phyloP scores from a whole-genome alignment of 2,329 filamentous ascomycete species.

The Raffaelea ambrosiae region DNA sequence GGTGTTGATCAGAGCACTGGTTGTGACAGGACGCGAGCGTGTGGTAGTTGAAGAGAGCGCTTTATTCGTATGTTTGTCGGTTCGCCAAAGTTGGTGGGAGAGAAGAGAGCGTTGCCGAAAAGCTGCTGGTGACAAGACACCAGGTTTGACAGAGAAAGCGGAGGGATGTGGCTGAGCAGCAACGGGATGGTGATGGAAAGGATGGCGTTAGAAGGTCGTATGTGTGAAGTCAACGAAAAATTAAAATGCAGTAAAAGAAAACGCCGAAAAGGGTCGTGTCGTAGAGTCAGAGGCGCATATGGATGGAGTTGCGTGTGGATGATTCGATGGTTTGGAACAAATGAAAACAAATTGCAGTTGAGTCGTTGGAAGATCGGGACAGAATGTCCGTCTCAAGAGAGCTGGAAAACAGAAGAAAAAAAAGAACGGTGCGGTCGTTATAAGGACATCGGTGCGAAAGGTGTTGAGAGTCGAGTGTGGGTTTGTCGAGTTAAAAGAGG shows the following conservation, averaged over 20 bases:
- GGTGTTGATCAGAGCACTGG: too few relatives aligned
- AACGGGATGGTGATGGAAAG: background rate
- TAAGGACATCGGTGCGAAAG: constrained; percentile 31
- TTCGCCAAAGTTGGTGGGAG: too few relatives aligned
- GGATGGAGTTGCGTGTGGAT: background rate
- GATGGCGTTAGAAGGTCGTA: background rate
- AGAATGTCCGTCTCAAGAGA: constrained; percentile 14
- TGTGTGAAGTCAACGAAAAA: background rate
- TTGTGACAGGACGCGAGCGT: background rate
- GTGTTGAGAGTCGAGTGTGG: background rate
- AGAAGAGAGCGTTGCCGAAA: too few relatives aligned
- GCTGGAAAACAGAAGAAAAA: constrained; percentile 18
- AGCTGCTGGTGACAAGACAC: too few relatives aligned
- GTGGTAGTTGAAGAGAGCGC: background rate
- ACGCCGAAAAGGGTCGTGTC: constrained; percentile 10
- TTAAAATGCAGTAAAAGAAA: constrained; percentile 13
- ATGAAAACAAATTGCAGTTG: constrained; percentile 15
- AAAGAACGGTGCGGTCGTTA: constrained; percentile 24
- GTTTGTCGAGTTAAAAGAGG: background rate
- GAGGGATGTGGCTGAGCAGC: too few relatives aligned
- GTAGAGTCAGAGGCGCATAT: constrained; percentile 8
- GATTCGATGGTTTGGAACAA: constrained; percentile 11
- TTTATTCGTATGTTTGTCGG: too few relatives aligned
- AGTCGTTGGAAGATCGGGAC: constrained; percentile 14
- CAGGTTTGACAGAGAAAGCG: too few relatives aligned